A percentile compares a stretch with the other conserved stretches of the same genome.
Conservation (phyloP, 345 rosid genomes). For the Populus euphratica region DNA sequence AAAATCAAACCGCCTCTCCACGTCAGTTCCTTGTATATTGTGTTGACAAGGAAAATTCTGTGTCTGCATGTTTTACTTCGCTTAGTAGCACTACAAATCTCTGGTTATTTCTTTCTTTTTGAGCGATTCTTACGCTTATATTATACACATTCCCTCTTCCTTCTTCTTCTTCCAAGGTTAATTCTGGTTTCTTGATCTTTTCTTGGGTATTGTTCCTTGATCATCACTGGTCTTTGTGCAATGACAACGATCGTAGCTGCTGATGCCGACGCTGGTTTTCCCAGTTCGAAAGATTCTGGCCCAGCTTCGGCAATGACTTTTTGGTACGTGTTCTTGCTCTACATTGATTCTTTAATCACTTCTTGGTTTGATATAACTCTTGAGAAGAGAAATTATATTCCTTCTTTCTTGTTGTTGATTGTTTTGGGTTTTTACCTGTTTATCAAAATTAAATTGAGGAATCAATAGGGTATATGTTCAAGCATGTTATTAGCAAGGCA, state of each 20-base stretch:
- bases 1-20: not conserved
- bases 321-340: not conserved
- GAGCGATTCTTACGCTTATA: not conserved
- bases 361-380: not conserved
- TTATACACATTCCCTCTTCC: not conserved
- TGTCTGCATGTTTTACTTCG: not conserved
- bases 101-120: not conserved
- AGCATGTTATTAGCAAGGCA: too few relatives aligned
- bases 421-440: too few relatives aligned
- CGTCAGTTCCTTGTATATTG: not conserved
- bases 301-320: not conserved
- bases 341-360: not conserved
- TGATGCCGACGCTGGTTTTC: not conserved
- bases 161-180: not conserved
- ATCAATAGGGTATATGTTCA: too few relatives aligned
- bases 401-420: too few relatives aligned
- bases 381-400: not conserved
- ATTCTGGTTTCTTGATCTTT: not conserved
- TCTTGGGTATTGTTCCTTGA: too few relatives aligned
- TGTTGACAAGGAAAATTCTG: not conserved
- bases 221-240: too few relatives aligned
- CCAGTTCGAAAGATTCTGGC: not conserved
- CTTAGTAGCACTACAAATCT: too few relatives aligned
- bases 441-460: too few relatives aligned
- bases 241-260: not conserved